These are phyloP conservation scores for Dryas integrifolia DNA, from an alignment of 331 rosid species.

Conservation along the genomic window DNA sequence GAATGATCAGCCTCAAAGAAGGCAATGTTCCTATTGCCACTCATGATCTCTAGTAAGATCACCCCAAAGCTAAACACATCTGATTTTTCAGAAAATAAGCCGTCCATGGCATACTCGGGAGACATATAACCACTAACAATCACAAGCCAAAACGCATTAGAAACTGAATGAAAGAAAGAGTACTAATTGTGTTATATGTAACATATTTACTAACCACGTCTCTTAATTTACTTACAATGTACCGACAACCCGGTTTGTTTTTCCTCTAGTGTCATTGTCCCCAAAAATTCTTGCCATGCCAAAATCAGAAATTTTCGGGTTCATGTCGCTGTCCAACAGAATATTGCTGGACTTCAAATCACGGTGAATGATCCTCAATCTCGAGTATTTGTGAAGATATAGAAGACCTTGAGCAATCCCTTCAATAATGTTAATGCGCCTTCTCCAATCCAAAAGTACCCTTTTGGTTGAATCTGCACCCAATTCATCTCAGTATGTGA, in stretches of 20 bases:
- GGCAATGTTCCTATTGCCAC: constrained; percentile 22
- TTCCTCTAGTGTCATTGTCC: neutral
- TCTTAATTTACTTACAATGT: constrained; percentile 22
- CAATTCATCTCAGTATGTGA: too few relatives aligned
- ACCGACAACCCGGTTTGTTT: constrained; percentile 26
- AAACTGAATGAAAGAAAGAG: too few relatives aligned
- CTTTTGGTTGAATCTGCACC: constrained; percentile 21
- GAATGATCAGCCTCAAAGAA: constrained; percentile 21
- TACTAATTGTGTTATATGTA: too few relatives aligned
- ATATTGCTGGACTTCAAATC: constrained; percentile 15
- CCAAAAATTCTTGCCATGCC: constrained; percentile 15
- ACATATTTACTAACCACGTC: too few relatives aligned
- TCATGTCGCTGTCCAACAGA: constrained; percentile 8
- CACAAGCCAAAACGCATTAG: constrained; percentile 5
- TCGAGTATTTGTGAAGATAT: constrained; percentile 27
- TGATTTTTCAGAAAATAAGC: constrained; percentile 22
- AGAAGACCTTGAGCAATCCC: constrained; percentile 26
- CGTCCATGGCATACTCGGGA: constrained; percentile 21
- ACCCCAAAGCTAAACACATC: constrained; percentile 21
- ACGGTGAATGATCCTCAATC: constrained; percentile 20
- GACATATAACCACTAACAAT: constrained; percentile 16
- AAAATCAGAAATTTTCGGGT: constrained; percentile 13
- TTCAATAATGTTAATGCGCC: constrained; percentile 6
- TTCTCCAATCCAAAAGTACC: constrained; percentile 20
- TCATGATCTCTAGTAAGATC: constrained; percentile 23